Evolutionary conservation across 106 monocot genomes (phyloP).

Genomic region (Dendrobium chrysotoxum): DNA sequence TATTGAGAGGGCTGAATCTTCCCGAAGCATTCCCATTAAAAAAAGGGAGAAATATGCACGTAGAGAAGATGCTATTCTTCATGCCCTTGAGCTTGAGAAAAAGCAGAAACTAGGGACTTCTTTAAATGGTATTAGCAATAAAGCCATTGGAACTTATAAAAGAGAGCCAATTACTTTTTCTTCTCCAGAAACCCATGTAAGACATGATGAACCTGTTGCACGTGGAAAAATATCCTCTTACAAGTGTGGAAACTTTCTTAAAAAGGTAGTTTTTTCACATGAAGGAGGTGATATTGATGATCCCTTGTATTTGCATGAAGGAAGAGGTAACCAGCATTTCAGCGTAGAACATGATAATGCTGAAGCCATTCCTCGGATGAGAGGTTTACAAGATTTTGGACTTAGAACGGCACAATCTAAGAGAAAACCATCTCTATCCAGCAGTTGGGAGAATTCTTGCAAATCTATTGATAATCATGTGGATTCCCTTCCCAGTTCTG

Average conservation of each 20-base stretch:
- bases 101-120: slow-evolving; percentile 25
- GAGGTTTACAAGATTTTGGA: slow-evolving; percentile 73
- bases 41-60: slow-evolving; percentile 98
- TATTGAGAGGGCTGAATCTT: slow-evolving; percentile 91
- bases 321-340: slow-evolving; percentile 17
- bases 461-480: slow-evolving; percentile 24
- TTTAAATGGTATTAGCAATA: slow-evolving; percentile 25
- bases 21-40: slow-evolving; percentile 67
- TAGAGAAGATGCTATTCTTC: slow-evolving; percentile 97
- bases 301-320: slow-evolving; percentile 10
- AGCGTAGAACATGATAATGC: slow-evolving; percentile 29
- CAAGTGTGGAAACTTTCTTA: slow-evolving; percentile 23
- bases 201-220: slow-evolving; percentile 18
- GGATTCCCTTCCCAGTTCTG: slow-evolving; percentile 18
- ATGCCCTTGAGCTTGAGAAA: slow-evolving; percentile 93
- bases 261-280: slow-evolving; percentile 17
- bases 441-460: slow-evolving; percentile 23
- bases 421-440: slow-evolving; percentile 35
- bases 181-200: slow-evolving; percentile 20
- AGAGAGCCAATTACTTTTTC: slow-evolving; percentile 20
- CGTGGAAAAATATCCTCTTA: slow-evolving; percentile 19
- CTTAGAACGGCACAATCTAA: slow-evolving; percentile 44
- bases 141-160: slow-evolving; percentile 16
- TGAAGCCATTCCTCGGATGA: slow-evolving; percentile 43
- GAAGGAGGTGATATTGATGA: slow-evolving; percentile 18